Percentiles rank a stretch among this genome's conserved stretches.
These are phyloP conservation scores for Medicago ruthenica DNA, from an alignment of 306 rosid species.

Conservation along the genomic window DNA sequence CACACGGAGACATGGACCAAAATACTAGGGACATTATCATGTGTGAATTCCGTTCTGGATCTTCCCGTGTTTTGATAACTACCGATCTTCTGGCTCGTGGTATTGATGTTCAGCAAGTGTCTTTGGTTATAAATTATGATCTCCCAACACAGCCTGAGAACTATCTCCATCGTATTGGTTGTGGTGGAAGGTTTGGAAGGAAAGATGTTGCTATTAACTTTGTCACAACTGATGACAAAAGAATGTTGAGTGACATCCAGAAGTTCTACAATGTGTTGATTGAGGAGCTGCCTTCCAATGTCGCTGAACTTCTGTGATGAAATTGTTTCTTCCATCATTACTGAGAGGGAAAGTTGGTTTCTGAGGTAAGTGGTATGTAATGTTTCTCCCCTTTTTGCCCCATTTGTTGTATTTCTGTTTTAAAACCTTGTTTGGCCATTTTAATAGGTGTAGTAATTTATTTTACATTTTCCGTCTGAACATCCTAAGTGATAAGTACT, in stretches of 20 bases:
- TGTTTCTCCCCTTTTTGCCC: slow-evolving; percentile 37
- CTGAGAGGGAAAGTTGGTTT: slow-evolving; percentile 46
- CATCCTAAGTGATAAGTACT: slow-evolving; percentile 44
- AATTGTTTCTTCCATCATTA: slow-evolving; percentile 48
- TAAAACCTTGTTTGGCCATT: slow-evolving; percentile 42
- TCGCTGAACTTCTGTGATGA: slow-evolving; percentile 79
- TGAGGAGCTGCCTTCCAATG: slow-evolving; percentile 85
- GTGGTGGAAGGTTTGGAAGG: slow-evolving; percentile 88
- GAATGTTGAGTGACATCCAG: slow-evolving; percentile 83
- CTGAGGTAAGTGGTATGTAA: slow-evolving; percentile 54
- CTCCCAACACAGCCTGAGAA: slow-evolving; percentile 91
- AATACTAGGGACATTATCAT: slow-evolving; percentile 81
- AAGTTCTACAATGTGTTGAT: slow-evolving; percentile 75
- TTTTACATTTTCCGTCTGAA: slow-evolving; percentile 48
- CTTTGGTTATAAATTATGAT: slow-evolving; percentile 80
- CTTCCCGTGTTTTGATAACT: slow-evolving; percentile 79
- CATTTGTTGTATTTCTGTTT: slow-evolving; percentile 48
- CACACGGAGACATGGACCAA: slow-evolving; percentile 94
- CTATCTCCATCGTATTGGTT: slow-evolving; percentile 87
- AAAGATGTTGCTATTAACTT: slow-evolving; percentile 90
- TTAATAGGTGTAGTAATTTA: slow-evolving; percentile 55
- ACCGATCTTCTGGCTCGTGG: slow-evolving; percentile 89
- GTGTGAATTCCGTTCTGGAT: slow-evolving; percentile 88
- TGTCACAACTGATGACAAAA: slow-evolving; percentile 69
- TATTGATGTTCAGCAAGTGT: slow-evolving; percentile 89